Evolutionary conservation across 1,139 yeast genomes (phyloP).

Genomic region (Pichia sp.): DNA sequence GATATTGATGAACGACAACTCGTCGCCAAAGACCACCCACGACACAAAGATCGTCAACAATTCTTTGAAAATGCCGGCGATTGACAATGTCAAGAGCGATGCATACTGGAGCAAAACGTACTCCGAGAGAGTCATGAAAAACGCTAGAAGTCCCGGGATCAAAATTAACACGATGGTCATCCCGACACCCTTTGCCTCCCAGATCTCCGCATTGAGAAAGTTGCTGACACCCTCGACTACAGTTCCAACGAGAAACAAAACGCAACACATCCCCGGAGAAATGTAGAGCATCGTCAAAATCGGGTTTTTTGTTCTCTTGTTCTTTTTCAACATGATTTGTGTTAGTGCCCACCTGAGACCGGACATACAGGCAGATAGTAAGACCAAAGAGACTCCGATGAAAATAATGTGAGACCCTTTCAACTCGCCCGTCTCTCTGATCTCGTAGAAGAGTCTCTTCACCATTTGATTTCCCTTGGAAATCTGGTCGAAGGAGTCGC

Average conservation of each 20-base stretch:
- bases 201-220: constrained; percentile 52
- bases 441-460: not conserved
- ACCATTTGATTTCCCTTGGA: not conserved
- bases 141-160: constrained; percentile 83
- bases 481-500: not conserved
- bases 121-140: constrained; percentile 86
- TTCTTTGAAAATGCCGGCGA: constrained; percentile 93
- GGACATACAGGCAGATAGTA: constrained; percentile 74
- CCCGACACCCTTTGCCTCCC: constrained; percentile 55
- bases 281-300: constrained; percentile 82
- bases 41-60: constrained; percentile 74
- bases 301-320: constrained; percentile 63
- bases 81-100: constrained; percentile 77
- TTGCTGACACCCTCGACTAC: constrained; percentile 59
- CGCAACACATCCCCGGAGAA: constrained; percentile 75
- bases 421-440: not conserved
- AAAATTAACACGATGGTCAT: constrained; percentile 56
- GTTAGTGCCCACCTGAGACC: constrained; percentile 96
- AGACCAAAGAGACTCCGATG: constrained; percentile 67
- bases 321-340: constrained; percentile 66
- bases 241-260: constrained; percentile 57
- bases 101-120: constrained; percentile 78
- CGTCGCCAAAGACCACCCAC: constrained; percentile 70
- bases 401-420: constrained; percentile 21
- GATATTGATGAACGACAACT: constrained; percentile 59